phyloP scores from a whole-genome alignment of 129 eudicot species.

The Tagetes patula region DNA sequence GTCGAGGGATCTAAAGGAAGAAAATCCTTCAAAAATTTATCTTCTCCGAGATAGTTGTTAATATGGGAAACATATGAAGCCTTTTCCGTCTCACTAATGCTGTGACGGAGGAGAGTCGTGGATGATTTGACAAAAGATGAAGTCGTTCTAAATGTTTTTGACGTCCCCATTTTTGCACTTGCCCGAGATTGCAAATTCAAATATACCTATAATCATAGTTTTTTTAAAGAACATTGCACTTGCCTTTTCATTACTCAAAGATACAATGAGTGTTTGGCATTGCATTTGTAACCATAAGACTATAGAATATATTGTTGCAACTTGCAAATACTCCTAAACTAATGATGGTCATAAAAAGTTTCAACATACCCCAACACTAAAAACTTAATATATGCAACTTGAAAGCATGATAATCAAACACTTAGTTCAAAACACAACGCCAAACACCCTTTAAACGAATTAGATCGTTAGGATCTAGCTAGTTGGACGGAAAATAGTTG shows the following conservation, averaged over 20 bases:
- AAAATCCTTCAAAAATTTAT: constrained; percentile 50
- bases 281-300: neutral
- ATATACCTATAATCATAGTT: constrained; percentile 37
- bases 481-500: neutral
- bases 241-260: neutral
- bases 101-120: constrained; percentile 58
- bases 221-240: neutral
- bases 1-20: constrained; percentile 57
- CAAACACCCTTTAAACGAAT: neutral
- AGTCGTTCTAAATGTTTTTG: constrained; percentile 47
- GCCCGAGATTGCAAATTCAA: constrained; percentile 49
- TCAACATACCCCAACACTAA: neutral
- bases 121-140: constrained; percentile 59
- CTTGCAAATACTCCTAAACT: neutral
- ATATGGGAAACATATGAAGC: constrained; percentile 62
- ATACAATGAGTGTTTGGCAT: neutral
- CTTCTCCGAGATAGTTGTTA: constrained; percentile 62
- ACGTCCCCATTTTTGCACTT: constrained; percentile 42
- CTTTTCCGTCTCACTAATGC: constrained; percentile 58
- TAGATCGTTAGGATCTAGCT: constrained; percentile 7
- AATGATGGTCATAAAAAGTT: neutral
- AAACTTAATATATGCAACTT: neutral
- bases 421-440: constrained; percentile 8
- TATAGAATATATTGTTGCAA: neutral
- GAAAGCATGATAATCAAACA: neutral